These are phyloP conservation scores for Acacia acuminata DNA, from an alignment of 306 rosid species.

Conservation along the genomic window DNA sequence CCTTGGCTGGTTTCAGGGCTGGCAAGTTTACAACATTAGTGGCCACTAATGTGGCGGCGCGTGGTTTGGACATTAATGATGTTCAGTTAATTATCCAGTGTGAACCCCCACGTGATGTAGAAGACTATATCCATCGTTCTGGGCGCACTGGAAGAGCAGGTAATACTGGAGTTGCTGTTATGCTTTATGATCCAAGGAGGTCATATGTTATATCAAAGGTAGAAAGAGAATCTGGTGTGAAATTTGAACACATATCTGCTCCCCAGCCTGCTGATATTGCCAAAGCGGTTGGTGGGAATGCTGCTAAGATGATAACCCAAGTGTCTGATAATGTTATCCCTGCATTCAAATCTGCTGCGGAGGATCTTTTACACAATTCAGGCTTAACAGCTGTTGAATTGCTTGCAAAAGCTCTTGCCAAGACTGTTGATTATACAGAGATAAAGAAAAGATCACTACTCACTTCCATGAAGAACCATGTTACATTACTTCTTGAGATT, in stretches of 20 bases:
- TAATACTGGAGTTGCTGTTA: conserved; percentile 89
- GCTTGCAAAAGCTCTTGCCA: conserved; percentile 90
- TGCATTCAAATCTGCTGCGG: conserved; percentile 79
- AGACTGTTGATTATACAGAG: conserved; percentile 82
- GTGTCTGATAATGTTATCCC: conserved; percentile 66
- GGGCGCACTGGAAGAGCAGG: conserved; percentile 98
- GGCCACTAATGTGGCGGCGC: conserved; percentile 97
- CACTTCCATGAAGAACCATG: conserved; percentile 74
- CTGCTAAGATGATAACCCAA: conserved; percentile 65
- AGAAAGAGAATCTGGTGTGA: conserved; percentile 88
- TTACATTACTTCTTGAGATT: conserved; percentile 67
- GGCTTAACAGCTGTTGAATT: conserved; percentile 71
- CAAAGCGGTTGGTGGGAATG: conserved; percentile 66
- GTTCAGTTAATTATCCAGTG: conserved; percentile 95
- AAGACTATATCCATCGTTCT: conserved; percentile 93
- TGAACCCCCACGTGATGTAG: conserved; percentile 93
- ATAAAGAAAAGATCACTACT: conserved; percentile 90
- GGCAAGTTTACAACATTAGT: conserved; percentile 82
- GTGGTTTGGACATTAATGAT: conserved; percentile 89
- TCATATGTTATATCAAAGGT: conserved; percentile 59
- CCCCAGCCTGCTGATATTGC: conserved; percentile 90
- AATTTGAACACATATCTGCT: conserved; percentile 81
- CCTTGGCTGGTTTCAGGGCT: conserved; percentile 76
- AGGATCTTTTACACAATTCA: conserved; percentile 66
- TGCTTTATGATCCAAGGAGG: conserved; percentile 87